Base-by-base conservation (phyloP, 2,329 filamentous ascomycete species). In the Magnaporthiopsis incrustans region DNA sequence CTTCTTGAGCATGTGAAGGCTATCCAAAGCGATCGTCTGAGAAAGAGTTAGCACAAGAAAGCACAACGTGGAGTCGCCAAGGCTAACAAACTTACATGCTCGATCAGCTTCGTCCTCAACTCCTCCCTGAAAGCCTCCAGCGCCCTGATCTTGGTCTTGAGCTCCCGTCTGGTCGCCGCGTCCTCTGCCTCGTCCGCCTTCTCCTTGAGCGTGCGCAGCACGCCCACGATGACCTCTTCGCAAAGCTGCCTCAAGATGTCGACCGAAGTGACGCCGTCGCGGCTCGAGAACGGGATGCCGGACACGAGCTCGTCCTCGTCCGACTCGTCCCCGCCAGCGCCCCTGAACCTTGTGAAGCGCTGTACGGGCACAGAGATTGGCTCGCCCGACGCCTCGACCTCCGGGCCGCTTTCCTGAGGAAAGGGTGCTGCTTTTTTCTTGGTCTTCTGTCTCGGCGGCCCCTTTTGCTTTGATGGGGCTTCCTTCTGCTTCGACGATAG, bases 161-260 rank as follows among this genome's bases (percentile, higher is more conserved):
- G 80, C 67, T 87, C 84, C 64, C 82, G 82, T 69, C 79, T 82
- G 64, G 77, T 76, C 0, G 78, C 77, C 18, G 77, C 69, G 33
- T 82, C 78, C 30, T 77, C 73, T 10, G 79, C 78, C 1, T 78
- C 78, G 4, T 69, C 71, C 0, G 72, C 73, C 12, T 77, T 74
- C 38, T 81, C 77, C 58, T 80, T 75, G 2, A 86, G 71, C 60
- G 79, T 79, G 1, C 75, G 74, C 38, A 87, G 71, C 18, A 77
- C 81, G 2, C 77, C 74, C n/a, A 78, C 78, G 26, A 87, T 77
- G 38, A 87, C 78, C 69, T 89, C 85, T 44, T 85, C 81, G 70
- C 84, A 88, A 18, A 88, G 78, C 67, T 87, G 82, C 7, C 81
- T 78, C 53, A 89, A 77, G 1, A 89, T 85, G 68, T 89, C 86